phyloP scores from a whole-genome alignment of 2,329 filamentous ascomycete genomes.

The Exophiala spinifera region DNA sequence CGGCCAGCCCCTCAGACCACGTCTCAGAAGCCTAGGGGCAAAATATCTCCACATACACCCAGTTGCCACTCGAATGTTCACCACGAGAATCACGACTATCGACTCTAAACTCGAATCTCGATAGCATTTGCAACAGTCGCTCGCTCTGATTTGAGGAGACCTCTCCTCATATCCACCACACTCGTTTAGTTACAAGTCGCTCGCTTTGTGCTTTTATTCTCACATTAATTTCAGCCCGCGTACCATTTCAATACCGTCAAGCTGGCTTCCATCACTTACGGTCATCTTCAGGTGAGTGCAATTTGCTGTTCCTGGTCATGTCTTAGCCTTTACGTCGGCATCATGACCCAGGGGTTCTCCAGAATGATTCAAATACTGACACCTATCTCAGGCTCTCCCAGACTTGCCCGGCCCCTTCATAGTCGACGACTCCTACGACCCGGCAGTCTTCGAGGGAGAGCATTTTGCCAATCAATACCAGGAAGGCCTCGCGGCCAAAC shows the following conservation, averaged over 20 bases:
- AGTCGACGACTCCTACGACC: conserved; percentile 46
- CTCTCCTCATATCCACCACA: conserved; percentile 34
- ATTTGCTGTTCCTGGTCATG: conserved; percentile 17
- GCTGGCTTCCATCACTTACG: conserved; percentile 48
- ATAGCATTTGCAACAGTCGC: conserved; percentile 35
- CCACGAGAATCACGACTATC: conserved; percentile 11
- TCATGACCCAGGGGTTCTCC: not conserved
- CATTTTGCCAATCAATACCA: conserved; percentile 45
- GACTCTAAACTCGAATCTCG: conserved; percentile 14
- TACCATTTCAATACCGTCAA: conserved; percentile 39
- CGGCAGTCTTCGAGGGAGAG: conserved; percentile 46
- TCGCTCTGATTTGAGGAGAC: conserved; percentile 46
- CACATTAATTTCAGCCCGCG: conserved; percentile 38
- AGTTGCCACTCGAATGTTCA: conserved; percentile 18
- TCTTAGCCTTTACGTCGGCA: conserved; percentile 10
- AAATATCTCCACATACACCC: conserved; percentile 1
- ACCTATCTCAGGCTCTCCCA: conserved; percentile 26
- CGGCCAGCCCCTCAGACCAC: conserved; percentile 12
- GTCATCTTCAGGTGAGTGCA: conserved; percentile 44
- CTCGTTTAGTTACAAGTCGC: conserved; percentile 43
- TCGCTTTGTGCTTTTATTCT: conserved; percentile 43
- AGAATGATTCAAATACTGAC: conserved; percentile 37
- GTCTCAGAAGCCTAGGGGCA: conserved; percentile 1
- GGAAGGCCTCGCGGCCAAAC: conserved; percentile 54
- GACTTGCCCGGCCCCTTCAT: conserved; percentile 48